Percentiles rank a stretch among this genome's conserved stretches.
These are phyloP conservation scores for Teunomyces atbi DNA, from an alignment of 805 yeast species.

Conservation along the genomic window DNA sequence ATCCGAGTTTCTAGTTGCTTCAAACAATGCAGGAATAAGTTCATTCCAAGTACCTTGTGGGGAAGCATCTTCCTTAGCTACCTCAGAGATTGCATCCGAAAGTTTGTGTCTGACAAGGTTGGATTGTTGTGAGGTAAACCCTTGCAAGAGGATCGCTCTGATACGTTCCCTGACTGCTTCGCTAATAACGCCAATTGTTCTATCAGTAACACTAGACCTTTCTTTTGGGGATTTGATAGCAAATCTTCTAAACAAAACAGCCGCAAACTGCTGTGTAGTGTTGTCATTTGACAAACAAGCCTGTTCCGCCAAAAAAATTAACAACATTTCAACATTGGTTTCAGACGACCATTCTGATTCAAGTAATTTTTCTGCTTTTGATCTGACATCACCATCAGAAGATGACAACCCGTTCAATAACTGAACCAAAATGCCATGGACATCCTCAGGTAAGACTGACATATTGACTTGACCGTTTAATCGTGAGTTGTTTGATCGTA, in stretches of 20 bases:
- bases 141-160: conserved; percentile 64
- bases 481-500: background rate
- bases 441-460: conserved; percentile 56
- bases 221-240: conserved; percentile 77
- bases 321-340: conserved; percentile 64
- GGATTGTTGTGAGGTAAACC: conserved; percentile 68
- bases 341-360: conserved; percentile 73
- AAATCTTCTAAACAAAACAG: conserved; percentile 85
- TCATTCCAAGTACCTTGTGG: conserved; percentile 71
- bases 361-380: conserved; percentile 72
- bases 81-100: conserved; percentile 91
- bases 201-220: conserved; percentile 61
- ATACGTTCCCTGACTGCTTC: conserved; percentile 60
- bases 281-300: conserved; percentile 63
- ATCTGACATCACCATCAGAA: conserved; percentile 70
- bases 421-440: conserved; percentile 50
- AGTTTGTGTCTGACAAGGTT: conserved; percentile 83
- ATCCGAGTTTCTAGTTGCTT: conserved; percentile 55
- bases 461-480: conserved; percentile 1
- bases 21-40: conserved; percentile 68
- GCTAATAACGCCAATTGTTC: conserved; percentile 72
- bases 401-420: conserved; percentile 65
- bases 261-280: conserved; percentile 66
- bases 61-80: conserved; percentile 66
- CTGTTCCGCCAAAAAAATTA: conserved; percentile 79